Conservation (phyloP, 202 grass and related monocot species). For the Setaria viridis region DNA sequence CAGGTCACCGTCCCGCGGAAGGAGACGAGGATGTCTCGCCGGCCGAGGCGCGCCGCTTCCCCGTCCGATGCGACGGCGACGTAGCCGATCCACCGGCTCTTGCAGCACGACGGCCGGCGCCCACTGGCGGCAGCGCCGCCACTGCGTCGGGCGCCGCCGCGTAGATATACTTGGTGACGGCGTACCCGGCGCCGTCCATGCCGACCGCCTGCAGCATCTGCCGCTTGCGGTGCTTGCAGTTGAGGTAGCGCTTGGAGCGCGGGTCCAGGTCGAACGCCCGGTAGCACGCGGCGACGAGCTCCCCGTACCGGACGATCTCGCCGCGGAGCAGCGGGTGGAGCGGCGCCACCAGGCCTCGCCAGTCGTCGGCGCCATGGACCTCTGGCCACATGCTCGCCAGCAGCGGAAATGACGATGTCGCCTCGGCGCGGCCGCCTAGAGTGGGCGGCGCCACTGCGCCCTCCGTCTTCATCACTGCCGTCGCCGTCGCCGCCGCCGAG, state of each 20-base stretch:
- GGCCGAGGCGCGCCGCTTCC: conserved; percentile 42
- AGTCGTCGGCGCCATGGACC: conserved; percentile 68
- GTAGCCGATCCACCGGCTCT: conserved; percentile 74
- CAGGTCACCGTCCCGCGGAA: conserved; percentile 59
- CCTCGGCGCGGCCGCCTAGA: background rate
- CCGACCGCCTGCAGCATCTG: conserved; percentile 60
- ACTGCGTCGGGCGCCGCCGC: conserved; percentile 55
- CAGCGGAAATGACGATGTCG: background rate
- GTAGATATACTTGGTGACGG: conserved; percentile 83
- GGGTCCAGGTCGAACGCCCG: conserved; percentile 71
- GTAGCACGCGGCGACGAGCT: conserved; percentile 73
- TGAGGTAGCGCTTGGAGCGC: conserved; percentile 60
- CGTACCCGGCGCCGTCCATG: conserved; percentile 54
- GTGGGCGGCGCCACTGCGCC: background rate
- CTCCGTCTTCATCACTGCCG: background rate
- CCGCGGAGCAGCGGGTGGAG: conserved; percentile 63
- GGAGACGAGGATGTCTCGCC: conserved; percentile 68
- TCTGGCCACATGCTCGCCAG: conserved; percentile 59
- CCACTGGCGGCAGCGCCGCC: conserved; percentile 39
- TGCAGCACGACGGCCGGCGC: conserved; percentile 11
- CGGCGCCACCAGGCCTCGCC: conserved; percentile 58
- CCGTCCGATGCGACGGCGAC: conserved; percentile 57
- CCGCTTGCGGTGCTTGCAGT: conserved; percentile 69
- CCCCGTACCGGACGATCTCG: conserved; percentile 74
- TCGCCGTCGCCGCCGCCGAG: background rate